These are phyloP conservation scores for Mycogone perniciosa DNA, from an alignment of 2,329 filamentous ascomycete genomes.

Conservation along the genomic window DNA sequence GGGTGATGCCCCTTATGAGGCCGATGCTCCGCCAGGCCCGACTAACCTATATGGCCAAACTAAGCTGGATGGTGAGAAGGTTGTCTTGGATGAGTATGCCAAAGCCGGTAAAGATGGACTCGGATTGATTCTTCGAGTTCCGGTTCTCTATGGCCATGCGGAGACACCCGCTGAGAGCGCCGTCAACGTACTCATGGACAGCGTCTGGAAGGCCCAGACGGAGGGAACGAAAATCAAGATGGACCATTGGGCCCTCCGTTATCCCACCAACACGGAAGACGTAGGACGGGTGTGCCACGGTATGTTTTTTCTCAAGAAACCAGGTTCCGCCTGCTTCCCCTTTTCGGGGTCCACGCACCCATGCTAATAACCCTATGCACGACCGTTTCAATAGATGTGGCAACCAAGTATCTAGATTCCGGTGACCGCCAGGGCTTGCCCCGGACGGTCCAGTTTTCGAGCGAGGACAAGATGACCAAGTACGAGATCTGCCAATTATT, in stretches of 20 bases:
- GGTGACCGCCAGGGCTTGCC: constrained; percentile 52
- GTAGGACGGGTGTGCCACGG: constrained; percentile 70
- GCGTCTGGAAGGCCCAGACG: constrained; percentile 67
- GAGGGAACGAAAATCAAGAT: constrained; percentile 59
- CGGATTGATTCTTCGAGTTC: constrained; percentile 70
- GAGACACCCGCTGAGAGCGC: constrained; percentile 69
- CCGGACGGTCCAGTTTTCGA: constrained; percentile 72
- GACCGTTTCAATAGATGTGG: constrained; percentile 50
- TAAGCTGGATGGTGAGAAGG: constrained; percentile 55
- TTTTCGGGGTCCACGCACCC: background rate
- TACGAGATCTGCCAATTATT: constrained; percentile 79
- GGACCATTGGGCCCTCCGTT: constrained; percentile 80
- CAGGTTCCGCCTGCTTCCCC: background rate
- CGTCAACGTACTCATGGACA: constrained; percentile 73
- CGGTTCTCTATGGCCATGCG: constrained; percentile 76
- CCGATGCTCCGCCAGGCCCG: constrained; percentile 55
- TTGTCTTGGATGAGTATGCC: constrained; percentile 57
- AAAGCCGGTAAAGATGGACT: constrained; percentile 43
- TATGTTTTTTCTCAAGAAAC: constrained; percentile 29
- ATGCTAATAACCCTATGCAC: background rate
- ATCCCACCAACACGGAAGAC: constrained; percentile 85
- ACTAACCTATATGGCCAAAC: constrained; percentile 69
- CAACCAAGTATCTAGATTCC: constrained; percentile 57
- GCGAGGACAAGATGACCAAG: constrained; percentile 81
- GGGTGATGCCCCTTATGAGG: constrained; percentile 80